A percentile compares a stretch with the other conserved stretches of the same genome.
Conservation (phyloP, 345 rosid genomes). For the Corchorus olitorius region DNA sequence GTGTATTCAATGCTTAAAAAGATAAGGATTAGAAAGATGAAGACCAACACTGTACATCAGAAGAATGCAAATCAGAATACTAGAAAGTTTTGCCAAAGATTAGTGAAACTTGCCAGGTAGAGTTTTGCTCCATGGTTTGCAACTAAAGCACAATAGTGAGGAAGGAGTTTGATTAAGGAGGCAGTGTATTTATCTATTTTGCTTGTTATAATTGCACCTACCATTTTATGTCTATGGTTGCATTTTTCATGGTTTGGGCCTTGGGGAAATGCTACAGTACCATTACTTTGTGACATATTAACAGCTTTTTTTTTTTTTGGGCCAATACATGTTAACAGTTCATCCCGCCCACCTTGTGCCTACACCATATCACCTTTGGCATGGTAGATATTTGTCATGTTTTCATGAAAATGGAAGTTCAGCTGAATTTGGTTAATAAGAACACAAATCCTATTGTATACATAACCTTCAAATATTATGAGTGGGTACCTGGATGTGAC, state of each 20-base stretch:
- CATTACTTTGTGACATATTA: not conserved
- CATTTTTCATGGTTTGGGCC: not conserved
- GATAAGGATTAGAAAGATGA: not conserved
- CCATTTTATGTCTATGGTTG: not conserved
- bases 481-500: not conserved
- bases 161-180: not conserved
- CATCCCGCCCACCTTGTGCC: not conserved
- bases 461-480: not conserved
- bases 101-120: not conserved
- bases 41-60: not conserved
- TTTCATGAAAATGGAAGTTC: slow-evolving; percentile 8
- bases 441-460: not conserved
- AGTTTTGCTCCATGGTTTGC: not conserved
- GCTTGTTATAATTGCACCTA: not conserved
- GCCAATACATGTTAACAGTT: not conserved
- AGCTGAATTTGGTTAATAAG: not conserved
- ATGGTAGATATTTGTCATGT: not conserved
- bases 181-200: not conserved
- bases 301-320: too few species aligned
- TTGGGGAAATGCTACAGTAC: not conserved
- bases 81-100: not conserved
- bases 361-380: not conserved
- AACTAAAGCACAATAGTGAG: not conserved
- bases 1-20: not conserved
- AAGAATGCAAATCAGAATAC: not conserved